Conservation (phyloP, 2,329 filamentous ascomycete genomes). For the Colletotrichum plurivorum region DNA sequence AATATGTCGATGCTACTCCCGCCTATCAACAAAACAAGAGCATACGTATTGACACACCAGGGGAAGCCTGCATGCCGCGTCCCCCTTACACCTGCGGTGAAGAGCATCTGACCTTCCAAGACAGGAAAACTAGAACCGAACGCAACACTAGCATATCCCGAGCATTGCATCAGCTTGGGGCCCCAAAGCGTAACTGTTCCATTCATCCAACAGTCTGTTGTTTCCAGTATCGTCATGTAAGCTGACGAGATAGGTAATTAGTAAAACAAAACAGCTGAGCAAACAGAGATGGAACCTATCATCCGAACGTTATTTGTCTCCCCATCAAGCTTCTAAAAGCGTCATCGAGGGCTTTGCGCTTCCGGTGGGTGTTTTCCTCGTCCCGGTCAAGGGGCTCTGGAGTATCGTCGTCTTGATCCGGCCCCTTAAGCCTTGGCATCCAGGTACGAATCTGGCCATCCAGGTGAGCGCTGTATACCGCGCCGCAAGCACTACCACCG, state of each 20-base stretch:
- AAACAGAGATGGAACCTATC: not conserved
- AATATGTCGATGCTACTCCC: not conserved
- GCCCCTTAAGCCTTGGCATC: slow-evolving; percentile 72
- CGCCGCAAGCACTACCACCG: slow-evolving; percentile 65
- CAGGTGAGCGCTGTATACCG: slow-evolving; percentile 83
- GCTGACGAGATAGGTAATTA: too few relatives aligned
- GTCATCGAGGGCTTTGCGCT: slow-evolving; percentile 84
- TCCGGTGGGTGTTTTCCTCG: slow-evolving; percentile 68
- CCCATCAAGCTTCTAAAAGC: slow-evolving; percentile 84
- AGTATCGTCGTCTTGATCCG: slow-evolving; percentile 63
- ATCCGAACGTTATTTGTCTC: slow-evolving; percentile 75
- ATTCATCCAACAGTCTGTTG: too few relatives aligned
- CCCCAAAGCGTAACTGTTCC: too few relatives aligned
- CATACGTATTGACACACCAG: not conserved
- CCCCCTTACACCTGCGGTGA: too few relatives aligned
- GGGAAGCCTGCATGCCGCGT: not conserved
- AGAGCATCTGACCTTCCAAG: too few relatives aligned
- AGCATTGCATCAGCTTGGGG: too few relatives aligned
- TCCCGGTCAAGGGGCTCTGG: slow-evolving; percentile 55
- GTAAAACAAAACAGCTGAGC: too few relatives aligned
- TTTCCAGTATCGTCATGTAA: too few relatives aligned
- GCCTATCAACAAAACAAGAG: too few relatives aligned
- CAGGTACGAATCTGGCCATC: slow-evolving; percentile 89
- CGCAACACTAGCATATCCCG: too few relatives aligned
- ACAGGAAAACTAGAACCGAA: too few relatives aligned